Evolutionary conservation across 441 rosid species (phyloP).

Genomic region (Sinapis alba): DNA sequence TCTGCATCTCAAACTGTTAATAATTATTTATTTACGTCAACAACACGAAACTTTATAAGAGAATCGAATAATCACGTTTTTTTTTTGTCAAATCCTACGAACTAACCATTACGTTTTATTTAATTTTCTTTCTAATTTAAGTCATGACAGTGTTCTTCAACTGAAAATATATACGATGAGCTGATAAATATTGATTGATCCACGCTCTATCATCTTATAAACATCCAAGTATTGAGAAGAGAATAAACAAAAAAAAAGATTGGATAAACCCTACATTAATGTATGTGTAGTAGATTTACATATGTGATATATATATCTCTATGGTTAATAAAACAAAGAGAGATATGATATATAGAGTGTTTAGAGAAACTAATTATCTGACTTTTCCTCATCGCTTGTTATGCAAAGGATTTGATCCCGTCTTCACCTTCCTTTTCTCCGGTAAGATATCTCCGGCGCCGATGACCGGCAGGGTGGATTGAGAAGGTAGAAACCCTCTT

Average conservation of each 20-base stretch:
- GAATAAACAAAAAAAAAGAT: neutral
- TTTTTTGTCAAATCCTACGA: neutral
- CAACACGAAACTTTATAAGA: neutral
- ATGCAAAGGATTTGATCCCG: conserved; percentile 34
- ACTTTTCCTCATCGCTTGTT: conserved; percentile 19
- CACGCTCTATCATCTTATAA: conserved; percentile 14
- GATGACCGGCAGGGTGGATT: neutral
- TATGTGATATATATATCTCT: neutral
- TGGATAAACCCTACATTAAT: conserved; percentile 23
- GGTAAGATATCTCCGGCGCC: conserved; percentile 20
- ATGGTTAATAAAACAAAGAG: neutral
- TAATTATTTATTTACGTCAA: neutral
- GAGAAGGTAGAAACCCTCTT: conserved; percentile 25
- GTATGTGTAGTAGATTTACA: conserved; percentile 10
- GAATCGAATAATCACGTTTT: neutral
- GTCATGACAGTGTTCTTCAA: neutral
- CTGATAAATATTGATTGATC: neutral
- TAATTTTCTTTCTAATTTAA: neutral
- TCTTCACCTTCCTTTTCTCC: conserved; percentile 33
- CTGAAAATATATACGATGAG: neutral
- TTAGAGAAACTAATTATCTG: conserved; percentile 8
- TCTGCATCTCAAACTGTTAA: conserved; percentile 78
- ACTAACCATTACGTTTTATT: too few relatives aligned
- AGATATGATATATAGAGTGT: neutral
- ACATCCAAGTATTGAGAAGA: conserved; percentile 3